Conservation (phyloP, 164 flowering plant species). For the Magnolia kwangsiensis region DNA sequence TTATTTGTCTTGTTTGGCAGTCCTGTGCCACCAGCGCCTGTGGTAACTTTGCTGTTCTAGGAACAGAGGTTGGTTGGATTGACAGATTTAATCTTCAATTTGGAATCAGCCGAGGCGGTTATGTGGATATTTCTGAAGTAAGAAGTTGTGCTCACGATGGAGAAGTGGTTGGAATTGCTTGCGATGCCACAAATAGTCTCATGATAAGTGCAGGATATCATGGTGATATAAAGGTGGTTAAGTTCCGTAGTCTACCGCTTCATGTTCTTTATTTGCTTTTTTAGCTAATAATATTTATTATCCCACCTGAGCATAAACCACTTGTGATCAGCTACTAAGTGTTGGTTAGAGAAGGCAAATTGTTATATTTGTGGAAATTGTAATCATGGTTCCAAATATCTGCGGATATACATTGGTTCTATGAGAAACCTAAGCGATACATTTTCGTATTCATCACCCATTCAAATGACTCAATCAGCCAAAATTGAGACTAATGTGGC, state of each 20-base stretch:
- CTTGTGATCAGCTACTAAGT: not conserved
- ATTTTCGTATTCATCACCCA: not conserved
- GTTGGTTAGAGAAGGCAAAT: not conserved
- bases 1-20: slow-evolving; percentile 29
- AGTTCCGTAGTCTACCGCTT: not conserved
- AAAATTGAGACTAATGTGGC: too few relatives aligned
- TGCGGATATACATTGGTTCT: not conserved
- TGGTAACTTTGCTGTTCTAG: slow-evolving; percentile 90
- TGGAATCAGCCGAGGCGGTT: slow-evolving; percentile 89
- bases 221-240: slow-evolving; percentile 84
- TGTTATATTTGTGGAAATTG: not conserved
- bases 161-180: slow-evolving; percentile 87
- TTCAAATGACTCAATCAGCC: not conserved
- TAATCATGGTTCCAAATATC: not conserved
- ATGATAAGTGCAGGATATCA: slow-evolving; percentile 90
- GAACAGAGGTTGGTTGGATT: slow-evolving; percentile 97
- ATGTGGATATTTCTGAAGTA: slow-evolving; percentile 50
- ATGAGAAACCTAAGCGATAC: not conserved
- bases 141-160: slow-evolving; percentile 65
- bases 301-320: not conserved
- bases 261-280: not conserved
- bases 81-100: slow-evolving; percentile 97
- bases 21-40: slow-evolving; percentile 91
- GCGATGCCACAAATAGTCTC: slow-evolving; percentile 85
- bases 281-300: not conserved